These are phyloP conservation scores for Phytophthora vignae DNA, from an alignment of 352 stramenopile species.

Conservation along the genomic window DNA sequence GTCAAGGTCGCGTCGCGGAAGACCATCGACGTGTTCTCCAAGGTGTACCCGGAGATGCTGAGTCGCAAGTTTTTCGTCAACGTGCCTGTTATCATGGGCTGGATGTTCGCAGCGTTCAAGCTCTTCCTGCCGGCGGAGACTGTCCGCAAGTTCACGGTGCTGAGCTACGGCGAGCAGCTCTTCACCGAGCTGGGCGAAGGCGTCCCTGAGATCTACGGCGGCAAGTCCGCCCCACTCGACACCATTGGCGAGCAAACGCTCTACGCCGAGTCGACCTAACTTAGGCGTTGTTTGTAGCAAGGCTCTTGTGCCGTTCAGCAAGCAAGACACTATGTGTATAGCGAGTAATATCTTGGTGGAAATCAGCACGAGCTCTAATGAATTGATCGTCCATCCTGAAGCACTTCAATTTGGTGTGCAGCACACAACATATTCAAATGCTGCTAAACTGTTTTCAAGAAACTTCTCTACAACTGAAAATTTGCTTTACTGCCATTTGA, in stretches of 20 bases:
- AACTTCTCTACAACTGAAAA: not conserved
- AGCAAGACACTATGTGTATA: not conserved
- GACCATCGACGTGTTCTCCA: slow-evolving; percentile 40
- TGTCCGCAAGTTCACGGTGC: slow-evolving; percentile 35
- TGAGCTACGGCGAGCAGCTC: slow-evolving; percentile 40
- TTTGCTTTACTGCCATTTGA: not conserved
- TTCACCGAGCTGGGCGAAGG: slow-evolving; percentile 28
- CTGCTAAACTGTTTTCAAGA: not conserved
- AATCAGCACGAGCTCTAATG: not conserved
- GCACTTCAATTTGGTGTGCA: not conserved
- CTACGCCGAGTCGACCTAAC: slow-evolving; percentile 23
- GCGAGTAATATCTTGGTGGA: not conserved
- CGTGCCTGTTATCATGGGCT: slow-evolving; percentile 36
- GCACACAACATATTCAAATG: not conserved
- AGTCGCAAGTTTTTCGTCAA: slow-evolving; percentile 43
- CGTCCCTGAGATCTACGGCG: slow-evolving; percentile 34
- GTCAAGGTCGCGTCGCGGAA: slow-evolving; percentile 35
- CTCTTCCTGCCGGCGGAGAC: slow-evolving; percentile 35
- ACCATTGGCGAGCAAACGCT: slow-evolving; percentile 35
- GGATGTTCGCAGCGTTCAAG: slow-evolving; percentile 40
- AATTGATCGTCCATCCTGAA: not conserved
- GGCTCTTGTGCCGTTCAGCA: not conserved
- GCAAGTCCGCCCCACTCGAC: slow-evolving; percentile 29
- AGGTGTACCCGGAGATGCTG: slow-evolving; percentile 43
- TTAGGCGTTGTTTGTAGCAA: slow-evolving; percentile 5